Evolutionary conservation across 768 basidiomycete species (phyloP), one percentile per base, ranked within the genome.

Genomic region (Panaeolus papilionaceus): DNA sequence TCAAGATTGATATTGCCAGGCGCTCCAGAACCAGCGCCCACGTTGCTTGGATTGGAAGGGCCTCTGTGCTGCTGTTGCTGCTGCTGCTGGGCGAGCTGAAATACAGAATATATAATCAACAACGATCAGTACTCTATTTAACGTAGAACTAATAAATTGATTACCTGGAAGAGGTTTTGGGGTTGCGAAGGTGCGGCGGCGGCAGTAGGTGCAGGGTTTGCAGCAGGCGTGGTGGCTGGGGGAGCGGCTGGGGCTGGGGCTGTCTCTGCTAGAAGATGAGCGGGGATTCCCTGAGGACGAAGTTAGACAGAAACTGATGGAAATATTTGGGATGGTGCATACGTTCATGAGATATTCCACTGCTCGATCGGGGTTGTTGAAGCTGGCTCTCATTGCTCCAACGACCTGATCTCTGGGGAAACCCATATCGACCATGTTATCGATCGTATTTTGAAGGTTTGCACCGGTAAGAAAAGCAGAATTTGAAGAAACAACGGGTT

Each of bases 281-380:
- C 82, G 3, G 95, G 93, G 69, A 96, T 95, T 47, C 94, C 95
- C 94, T 96, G 66, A 49, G 63, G 4, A 66, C 65, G 65, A 66
- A 66, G 69, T 71, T 64, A 72, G 16, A 63, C 62, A 44, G 39
- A n/a, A 44, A 65, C 62, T 40, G 58, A 23, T 47, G 47, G 51
- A 47, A 58, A 45, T 4, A 12, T 20, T 38, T 16, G 38, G 9
- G 26, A 40, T 71, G 12, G 39, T 12, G 81, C 91, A 71, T 72
- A 96, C 97, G 68, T 76, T 97, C 88, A 99, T 91, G 65, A 99
- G 82, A 79, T 99, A 99, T 78, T 99, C 98, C n/a, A 95, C 97
- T 7, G 98, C 98, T 38, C 98, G 88, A 73, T 99, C 96, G 8
- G 98, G 93, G 79, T 99, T 99, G 79, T 99, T 99, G 82, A 87